phyloP scores from a whole-genome alignment of 1,139 yeast species.

The Nakaseomyces delphensis region DNA sequence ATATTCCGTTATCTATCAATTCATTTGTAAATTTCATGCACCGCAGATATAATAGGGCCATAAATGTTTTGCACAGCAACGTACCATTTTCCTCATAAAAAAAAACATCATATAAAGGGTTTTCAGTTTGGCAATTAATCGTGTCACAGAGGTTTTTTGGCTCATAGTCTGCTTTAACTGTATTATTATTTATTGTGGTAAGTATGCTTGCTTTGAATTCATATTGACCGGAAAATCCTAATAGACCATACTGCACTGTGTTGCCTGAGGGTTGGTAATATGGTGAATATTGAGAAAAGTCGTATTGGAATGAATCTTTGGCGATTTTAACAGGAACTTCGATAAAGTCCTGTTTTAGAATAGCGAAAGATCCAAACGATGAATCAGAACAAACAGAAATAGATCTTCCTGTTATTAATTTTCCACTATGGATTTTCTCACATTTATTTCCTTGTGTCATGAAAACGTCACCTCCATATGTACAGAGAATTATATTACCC shows the following conservation, averaged over 20 bases:
- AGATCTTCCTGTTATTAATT: conserved; percentile 22
- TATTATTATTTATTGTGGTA: background rate
- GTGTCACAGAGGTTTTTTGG: background rate
- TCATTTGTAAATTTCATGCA: conserved; percentile 12
- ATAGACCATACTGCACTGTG: background rate
- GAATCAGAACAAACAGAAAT: conserved; percentile 59
- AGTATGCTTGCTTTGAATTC: background rate
- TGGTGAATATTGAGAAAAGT: conserved; percentile 46
- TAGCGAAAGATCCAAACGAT: conserved; percentile 57
- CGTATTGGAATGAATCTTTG: conserved; percentile 39
- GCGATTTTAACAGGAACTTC: conserved; percentile 42
- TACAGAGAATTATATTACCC: conserved; percentile 62
- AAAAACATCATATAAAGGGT: conserved; percentile 21
- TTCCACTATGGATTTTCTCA: conserved; percentile 21
- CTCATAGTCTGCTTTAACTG: background rate
- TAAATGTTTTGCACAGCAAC: conserved; percentile 21
- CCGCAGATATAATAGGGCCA: conserved; percentile 15
- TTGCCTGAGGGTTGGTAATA: background rate
- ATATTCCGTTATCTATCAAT: conserved; percentile 9
- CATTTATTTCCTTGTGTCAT: conserved; percentile 19
- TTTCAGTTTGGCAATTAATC: conserved; percentile 1
- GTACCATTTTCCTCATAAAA: conserved; percentile 9
- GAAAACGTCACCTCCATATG: conserved; percentile 59
- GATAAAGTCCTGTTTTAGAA: conserved; percentile 57
- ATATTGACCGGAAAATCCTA: background rate